Evolutionary conservation across 2,329 filamentous ascomycete genomes (phyloP), one percentile per base, ranked within the genome.

Genomic region (Pseudogymnoascus sp.): DNA sequence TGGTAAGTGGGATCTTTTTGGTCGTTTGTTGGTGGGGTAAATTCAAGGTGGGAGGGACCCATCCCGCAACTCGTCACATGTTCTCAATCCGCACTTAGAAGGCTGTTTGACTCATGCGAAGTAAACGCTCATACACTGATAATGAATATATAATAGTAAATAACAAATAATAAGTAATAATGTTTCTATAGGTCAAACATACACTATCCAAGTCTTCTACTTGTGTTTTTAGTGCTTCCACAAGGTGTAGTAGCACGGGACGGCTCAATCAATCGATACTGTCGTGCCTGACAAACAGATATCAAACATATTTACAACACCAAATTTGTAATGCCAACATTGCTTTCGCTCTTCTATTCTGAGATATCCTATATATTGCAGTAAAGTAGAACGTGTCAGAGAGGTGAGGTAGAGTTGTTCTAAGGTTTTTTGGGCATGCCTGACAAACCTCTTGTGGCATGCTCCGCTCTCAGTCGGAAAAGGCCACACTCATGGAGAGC

Each of bases 11-110:
- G 26, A 38, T 61, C 38, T 61, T 61, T 61, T 38, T 38, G 35
- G 59, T 24, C 14, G 4, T 61, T 61, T 62, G 61, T 47, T 62
- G 37, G 37, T 62, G 61, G 42, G 61, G 37, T 62, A 62, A 61
- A 61, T 63, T 11, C 64, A 65, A 40, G 59, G 38, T 61, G 59
- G 59, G 35, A 26, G 35, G 59, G 26, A n/a, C 24, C 16, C 5
- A n/a, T 56, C 50, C 50, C 50, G n/a, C 6, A 21, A 16, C 50
- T 56, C 50, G 50, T 56, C 50, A 56, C 50, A 56, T 56, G 50
- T 56, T 56, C 50, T 56, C 50, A 35, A 56, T 14, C 29, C 16
- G 21, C 21, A 19, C 11, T 33, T 35, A 13, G 26, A 33, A 19
- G 4, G 7, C 26, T 14, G 26, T 35, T 56, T 56, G 50, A 56